A percentile compares a stretch with the other conserved stretches of the same genome.
Evolutionary conservation across 345 rosid genomes (phyloP).

Genomic region (Cardiospermum halicacabum): DNA sequence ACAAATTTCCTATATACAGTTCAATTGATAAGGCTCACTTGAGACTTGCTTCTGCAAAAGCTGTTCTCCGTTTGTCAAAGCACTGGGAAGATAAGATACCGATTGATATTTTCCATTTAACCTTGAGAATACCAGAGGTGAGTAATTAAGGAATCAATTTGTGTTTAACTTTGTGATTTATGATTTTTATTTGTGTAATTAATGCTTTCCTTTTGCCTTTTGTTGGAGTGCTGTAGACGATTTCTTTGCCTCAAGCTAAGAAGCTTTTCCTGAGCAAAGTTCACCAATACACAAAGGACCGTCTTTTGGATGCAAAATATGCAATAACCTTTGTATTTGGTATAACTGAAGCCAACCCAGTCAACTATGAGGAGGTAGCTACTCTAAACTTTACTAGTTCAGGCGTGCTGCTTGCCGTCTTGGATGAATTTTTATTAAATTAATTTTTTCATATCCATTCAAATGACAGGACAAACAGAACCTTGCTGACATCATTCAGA

Average conservation of each 20-base stretch:
- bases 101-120: conserved; percentile 68
- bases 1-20: conserved; percentile 40
- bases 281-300: conserved; percentile 86
- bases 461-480: conserved; percentile 78
- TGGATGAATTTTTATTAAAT: not conserved
- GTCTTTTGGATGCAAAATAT: conserved; percentile 79
- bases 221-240: conserved; percentile 42
- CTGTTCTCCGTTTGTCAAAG: conserved; percentile 79
- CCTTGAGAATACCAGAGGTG: conserved; percentile 74
- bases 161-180: conserved; percentile 1
- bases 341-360: conserved; percentile 36
- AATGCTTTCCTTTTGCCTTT: conserved; percentile 4
- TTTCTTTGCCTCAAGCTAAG: conserved; percentile 72
- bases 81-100: conserved; percentile 93
- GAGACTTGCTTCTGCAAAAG: conserved; percentile 93
- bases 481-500: conserved; percentile 78
- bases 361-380: conserved; percentile 71
- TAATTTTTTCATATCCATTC: conserved; percentile 14
- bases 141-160: conserved; percentile 8
- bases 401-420: conserved; percentile 3
- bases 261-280: conserved; percentile 74
- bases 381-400: conserved; percentile 15
- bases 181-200: not conserved
- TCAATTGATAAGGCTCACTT: conserved; percentile 82
- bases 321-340: conserved; percentile 74